Conservation (phyloP, 257 asterid species). For the Forsythia viridissima region DNA sequence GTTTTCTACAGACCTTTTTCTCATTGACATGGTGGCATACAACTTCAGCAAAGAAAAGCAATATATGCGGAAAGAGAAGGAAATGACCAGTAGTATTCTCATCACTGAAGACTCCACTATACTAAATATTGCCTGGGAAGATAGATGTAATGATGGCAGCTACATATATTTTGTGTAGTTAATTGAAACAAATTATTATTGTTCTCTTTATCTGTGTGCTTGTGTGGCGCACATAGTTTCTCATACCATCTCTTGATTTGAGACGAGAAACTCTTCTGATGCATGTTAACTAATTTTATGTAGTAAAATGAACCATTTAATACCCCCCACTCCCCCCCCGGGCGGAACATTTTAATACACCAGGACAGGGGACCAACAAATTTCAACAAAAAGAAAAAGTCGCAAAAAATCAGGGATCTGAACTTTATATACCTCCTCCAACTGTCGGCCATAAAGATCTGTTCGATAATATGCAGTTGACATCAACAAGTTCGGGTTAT, state of each 20-base stretch:
- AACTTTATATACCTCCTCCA: constrained; percentile 66
- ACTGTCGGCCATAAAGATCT: constrained; percentile 66
- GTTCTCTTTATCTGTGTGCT: not conserved
- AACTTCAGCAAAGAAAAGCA: not conserved
- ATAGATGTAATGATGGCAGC: not conserved
- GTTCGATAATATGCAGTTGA: constrained; percentile 88
- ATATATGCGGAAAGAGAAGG: not conserved
- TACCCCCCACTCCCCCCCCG: not conserved
- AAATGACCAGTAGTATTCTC: constrained; percentile 4
- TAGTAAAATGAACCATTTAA: not conserved
- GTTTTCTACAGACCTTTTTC: constrained; percentile 4
- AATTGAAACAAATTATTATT: too few species aligned
- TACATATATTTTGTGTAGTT: not conserved
- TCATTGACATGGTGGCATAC: not conserved
- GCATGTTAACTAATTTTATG: not conserved
- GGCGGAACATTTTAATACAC: not conserved
- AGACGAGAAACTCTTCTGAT: not conserved
- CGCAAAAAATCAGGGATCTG: constrained; percentile 9
- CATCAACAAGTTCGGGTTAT: constrained; percentile 73
- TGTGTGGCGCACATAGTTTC: not conserved
- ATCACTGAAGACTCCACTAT: not conserved
- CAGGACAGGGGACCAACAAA: constrained; percentile 12
- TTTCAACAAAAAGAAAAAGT: constrained; percentile 17
- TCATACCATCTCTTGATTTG: not conserved
- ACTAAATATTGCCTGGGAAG: not conserved